phyloP scores from a whole-genome alignment of 306 rosid species.

The Castanea sativa region DNA sequence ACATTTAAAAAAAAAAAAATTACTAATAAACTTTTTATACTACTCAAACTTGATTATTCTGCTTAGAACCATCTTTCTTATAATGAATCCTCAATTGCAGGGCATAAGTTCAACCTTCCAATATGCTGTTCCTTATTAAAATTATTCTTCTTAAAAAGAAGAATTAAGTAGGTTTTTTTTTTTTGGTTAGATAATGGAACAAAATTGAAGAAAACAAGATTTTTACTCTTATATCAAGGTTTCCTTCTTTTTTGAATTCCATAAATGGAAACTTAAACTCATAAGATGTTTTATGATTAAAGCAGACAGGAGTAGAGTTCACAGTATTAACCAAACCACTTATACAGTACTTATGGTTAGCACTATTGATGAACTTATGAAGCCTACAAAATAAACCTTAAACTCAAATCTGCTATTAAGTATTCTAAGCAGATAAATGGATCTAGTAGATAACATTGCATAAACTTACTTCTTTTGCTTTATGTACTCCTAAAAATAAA shows the following conservation, averaged over 20 bases:
- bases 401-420: not conserved
- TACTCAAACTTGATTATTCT: not conserved
- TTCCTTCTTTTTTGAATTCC: too few species aligned
- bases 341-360: too few species aligned
- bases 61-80: not conserved
- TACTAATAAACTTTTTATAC: not conserved
- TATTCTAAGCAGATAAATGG: not conserved
- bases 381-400: not conserved
- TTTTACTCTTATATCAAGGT: too few species aligned
- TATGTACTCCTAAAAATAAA: not conserved
- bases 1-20: not conserved
- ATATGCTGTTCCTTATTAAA: not conserved
- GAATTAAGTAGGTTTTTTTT: not conserved
- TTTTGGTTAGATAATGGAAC: too few species aligned
- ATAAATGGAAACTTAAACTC: too few species aligned
- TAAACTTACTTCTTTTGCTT: not conserved
- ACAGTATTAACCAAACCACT: too few species aligned
- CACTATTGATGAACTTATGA: not conserved
- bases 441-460: not conserved
- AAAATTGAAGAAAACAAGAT: too few species aligned
- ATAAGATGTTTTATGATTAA: too few species aligned
- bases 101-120: not conserved
- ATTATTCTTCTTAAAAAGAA: not conserved
- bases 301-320: too few species aligned
- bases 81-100: not conserved